These are phyloP conservation scores for Fusarium oxysporum DNA, from an alignment of 2,329 filamentous ascomycete genomes.

Conservation along the genomic window DNA sequence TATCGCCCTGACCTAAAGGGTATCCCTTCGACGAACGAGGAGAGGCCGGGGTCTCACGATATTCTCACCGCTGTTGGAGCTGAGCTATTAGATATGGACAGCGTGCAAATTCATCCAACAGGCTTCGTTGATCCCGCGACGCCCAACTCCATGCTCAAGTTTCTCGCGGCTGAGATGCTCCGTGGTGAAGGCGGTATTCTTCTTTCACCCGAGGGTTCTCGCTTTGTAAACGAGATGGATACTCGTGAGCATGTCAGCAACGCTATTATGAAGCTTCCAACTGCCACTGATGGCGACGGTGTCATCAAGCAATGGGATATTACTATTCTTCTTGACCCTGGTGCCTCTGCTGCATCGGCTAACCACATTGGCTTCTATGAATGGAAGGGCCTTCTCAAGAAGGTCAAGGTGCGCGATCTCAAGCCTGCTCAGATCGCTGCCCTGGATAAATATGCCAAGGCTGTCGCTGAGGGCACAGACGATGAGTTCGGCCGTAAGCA, in stretches of 20 bases:
- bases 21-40: constrained; percentile 72
- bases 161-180: constrained; percentile 72
- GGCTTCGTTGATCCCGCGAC: constrained; percentile 69
- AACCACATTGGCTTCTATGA: constrained; percentile 72
- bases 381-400: constrained; percentile 70
- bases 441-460: constrained; percentile 62
- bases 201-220: constrained; percentile 57
- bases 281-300: constrained; percentile 46
- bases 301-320: constrained; percentile 67
- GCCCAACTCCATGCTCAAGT: constrained; percentile 62
- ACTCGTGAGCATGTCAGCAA: constrained; percentile 67
- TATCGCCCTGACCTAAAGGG: constrained; percentile 70
- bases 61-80: constrained; percentile 56
- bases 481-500: constrained; percentile 61
- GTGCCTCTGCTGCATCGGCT: constrained; percentile 62
- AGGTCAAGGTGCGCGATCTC: constrained; percentile 65
- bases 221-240: constrained; percentile 73
- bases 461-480: constrained; percentile 52
- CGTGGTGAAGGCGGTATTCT: constrained; percentile 72
- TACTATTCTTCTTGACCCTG: constrained; percentile 69
- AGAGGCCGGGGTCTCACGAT: constrained; percentile 64
- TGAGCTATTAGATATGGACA: constrained; percentile 62
- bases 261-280: constrained; percentile 58
- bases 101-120: constrained; percentile 73
- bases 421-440: constrained; percentile 52